Conservation (phyloP, 805 yeast species). For the Priceomyces castillae region DNA sequence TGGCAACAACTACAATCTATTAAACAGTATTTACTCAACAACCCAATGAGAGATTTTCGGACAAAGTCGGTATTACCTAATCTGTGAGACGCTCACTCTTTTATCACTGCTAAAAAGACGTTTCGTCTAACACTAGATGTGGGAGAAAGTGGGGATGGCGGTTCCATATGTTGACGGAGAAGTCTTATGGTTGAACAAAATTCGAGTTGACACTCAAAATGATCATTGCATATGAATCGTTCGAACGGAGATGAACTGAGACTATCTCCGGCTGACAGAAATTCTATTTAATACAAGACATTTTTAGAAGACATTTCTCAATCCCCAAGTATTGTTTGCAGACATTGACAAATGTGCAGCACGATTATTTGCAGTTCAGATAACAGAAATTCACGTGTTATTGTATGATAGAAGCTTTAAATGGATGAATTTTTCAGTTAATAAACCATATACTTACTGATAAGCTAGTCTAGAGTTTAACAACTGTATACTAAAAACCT, state of each 20-base stretch:
- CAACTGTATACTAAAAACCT: not conserved
- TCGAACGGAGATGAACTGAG: too few species aligned
- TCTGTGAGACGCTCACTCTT: too few species aligned
- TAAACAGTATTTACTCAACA: not conserved
- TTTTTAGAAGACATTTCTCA: not conserved
- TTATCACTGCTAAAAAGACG: too few species aligned
- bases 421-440: not conserved
- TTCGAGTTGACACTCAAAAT: too few species aligned
- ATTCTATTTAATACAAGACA: not conserved
- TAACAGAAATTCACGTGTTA: slow-evolving; percentile 12
- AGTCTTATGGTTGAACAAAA: too few species aligned
- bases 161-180: too few species aligned
- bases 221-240: too few species aligned
- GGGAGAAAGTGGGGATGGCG: not conserved
- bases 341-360: too few species aligned
- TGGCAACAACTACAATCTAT: too few species aligned
- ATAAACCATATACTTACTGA: not conserved
- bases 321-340: not conserved
- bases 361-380: not conserved
- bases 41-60: not conserved
- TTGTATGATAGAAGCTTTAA: slow-evolving; percentile 9
- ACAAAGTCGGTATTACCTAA: not conserved
- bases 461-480: not conserved
- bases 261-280: too few species aligned
- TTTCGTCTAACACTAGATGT: not conserved